Base-by-base conservation (phyloP, 768 basidiomycete genomes). In the Rhizopogon vinicolor region DNA sequence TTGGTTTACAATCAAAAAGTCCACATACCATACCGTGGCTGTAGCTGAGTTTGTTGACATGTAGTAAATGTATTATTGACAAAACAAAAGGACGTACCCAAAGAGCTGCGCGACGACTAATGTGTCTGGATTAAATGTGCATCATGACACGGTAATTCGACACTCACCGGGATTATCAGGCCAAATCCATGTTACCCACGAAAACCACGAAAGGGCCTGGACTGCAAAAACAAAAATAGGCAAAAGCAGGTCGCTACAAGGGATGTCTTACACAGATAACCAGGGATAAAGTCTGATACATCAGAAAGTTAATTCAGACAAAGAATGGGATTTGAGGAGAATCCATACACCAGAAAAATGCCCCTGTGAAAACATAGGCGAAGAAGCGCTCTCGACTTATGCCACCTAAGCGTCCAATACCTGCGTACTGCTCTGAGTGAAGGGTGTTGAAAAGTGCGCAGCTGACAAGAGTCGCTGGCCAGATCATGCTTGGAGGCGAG, bases 381-480 rank as follows among this genome's bases (percentile, higher is more conserved):
- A 93, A 93, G 76, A 91, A 93, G 6, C 83, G 78, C 66, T 89
- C 86, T 53, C 92, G 83, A 58, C 80, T 83, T 43, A 92, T 72
- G 39, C 87, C 87, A 3, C 82, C 80, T 40, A 78, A 75, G 29
- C 69, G 76, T 13, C 87, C 85, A 16, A 79, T 78, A 44, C 88
- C 88, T 3, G 82, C 75, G 59, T 87, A 87, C 53, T 78, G 71
- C 52, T 84, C 80, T 0, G 84, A 83, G 68, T 93, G 91, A 0
- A 91, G 75, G 1, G 89, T 90, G 61, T 91, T 91, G 72, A 91
- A 89, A 35, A 81, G 63, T 2, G 88, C 86, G 60, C 89, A 90
- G 13, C 79, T 83, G 41, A 91, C 87, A 19, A 92, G 78, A 56
- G 87, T 85, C 19, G 75, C 70, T 0, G 90, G 90, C 90, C 90